Evolutionary conservation across 2,329 filamentous ascomycete species (phyloP), one percentile per base, ranked within the genome.

Genomic region (Fulvia fulva): DNA sequence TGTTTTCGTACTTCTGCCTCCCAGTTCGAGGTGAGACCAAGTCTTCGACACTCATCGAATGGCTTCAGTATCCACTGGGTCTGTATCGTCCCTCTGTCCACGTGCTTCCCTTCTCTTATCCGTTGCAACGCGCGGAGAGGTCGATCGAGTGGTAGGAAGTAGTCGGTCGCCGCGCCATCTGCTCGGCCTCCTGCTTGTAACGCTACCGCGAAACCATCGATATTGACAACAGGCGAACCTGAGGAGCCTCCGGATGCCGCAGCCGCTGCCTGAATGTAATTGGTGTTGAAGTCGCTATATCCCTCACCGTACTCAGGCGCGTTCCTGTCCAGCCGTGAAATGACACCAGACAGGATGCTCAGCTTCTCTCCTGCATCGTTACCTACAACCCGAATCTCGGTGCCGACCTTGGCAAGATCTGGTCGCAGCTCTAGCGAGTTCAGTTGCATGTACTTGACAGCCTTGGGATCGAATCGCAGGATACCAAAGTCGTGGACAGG

Each of bases 351-450:
- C 58, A 99, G 79, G 68, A 99, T 99, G 80, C 91, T 97, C 66
- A 99, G 85, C 77, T 99, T 99, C 75, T 99, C 94, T 65, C 94
- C 94, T 28, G 94, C 94, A 80, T 99, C 94, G 75, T 99, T 99
- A 77, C 94, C 94, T 5, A 99, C 94, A 1, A 99, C 94, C 65
- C 95, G 84, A 66, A 99, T 97, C 76, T 99, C 94, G 14, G 90
- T 86, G 56, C 94, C 94, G 54, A 99, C 93, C 77, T 79, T 78
- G 57, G 94, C 94, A 56, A 91, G 85, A 66, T 96, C 91, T 1
- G 94, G 94, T 61, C 90, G 84, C 54, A 99, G 80, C 59, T 86
- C 81, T 51, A 99, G 80, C 47, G 91, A 87, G 37, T 87, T 84
- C 23, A 99, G 83, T 9, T 89, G 87, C 91, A 99, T 96, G 76